Base-by-base conservation (phyloP, 1,139 yeast species). In the Pichia sp. region DNA sequence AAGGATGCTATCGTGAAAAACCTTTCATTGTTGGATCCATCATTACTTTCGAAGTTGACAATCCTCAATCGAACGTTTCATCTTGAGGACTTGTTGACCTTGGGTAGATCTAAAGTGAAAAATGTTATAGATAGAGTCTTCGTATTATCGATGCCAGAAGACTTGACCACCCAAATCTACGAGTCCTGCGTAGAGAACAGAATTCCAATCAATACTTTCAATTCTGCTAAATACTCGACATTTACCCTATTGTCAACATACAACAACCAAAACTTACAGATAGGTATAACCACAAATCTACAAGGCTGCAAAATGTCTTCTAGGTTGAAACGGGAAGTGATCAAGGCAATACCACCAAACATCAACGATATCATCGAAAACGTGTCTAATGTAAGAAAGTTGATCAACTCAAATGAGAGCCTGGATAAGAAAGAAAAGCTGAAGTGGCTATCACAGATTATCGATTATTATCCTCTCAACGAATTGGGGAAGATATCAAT, bases 291-390 rank as follows among this genome's bases (percentile, higher is more conserved):
- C 8, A 92, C 98, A 0, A 80, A 84, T 42, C 96, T 97, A 0
- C 87, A 87, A 69, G 97, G 98, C 1, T 92, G 97, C 71, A 82
- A 90, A 57, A 73, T 92, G 54, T 96, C 97, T 0, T 81, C 85
- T 56, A 76, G 96, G 61, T 79, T 92, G 64, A 85, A 84, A 63
- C 74, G 98, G 58, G 96, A 89, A 62, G 72, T 90, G 40, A 81
- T 82, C 1, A 75, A 80, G 51, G 70, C 78, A 6, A 73, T 92
- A 45, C 97, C 98, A 0, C 61, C 75, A 2, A 81, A 90, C 63
- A 80, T 90, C 29, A 92, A 85, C 16, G 78, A 76, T 26, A 81
- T 89, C 2, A 87, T 96, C 63, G 69, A 73, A 31, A 82, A 81
- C 52, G 80, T 92, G 47, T 96, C 96, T 0, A 73, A 75, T 36